Conservation (phyloP, 2,329 filamentous ascomycete species). For the Xylaria sp. region DNA sequence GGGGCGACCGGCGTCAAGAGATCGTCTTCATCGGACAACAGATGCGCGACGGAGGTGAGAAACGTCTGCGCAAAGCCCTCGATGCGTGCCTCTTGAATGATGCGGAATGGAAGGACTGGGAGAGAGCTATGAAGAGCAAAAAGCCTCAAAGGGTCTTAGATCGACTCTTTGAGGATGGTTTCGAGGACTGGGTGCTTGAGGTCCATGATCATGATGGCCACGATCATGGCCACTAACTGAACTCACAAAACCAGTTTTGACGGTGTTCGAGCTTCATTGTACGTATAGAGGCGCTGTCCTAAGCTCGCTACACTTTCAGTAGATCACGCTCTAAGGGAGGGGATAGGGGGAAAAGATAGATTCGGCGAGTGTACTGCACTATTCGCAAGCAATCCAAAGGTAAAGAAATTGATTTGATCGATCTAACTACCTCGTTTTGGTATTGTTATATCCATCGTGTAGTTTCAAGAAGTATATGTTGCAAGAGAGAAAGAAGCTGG, state of each 20-base stretch:
- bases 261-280: not conserved
- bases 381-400: not conserved
- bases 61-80: constrained; percentile 62
- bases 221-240: not conserved
- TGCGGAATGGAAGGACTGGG: constrained; percentile 61
- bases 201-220: constrained; percentile 45
- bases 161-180: constrained; percentile 48
- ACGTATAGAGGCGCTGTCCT: not conserved
- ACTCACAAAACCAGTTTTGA: not conserved
- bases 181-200: constrained; percentile 50
- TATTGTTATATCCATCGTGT: too few species aligned
- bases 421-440: not conserved
- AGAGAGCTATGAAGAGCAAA: constrained; percentile 44
- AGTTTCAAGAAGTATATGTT: too few species aligned
- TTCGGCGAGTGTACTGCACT: not conserved
- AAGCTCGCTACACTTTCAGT: not conserved
- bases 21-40: constrained; percentile 78
- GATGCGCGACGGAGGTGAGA: constrained; percentile 58
- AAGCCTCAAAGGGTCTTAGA: constrained; percentile 41
- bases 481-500: not conserved
- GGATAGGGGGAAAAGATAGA: not conserved
- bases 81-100: constrained; percentile 72
- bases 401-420: not conserved
- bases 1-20: constrained; percentile 78
- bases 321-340: not conserved